Base-by-base conservation (phyloP, 2,329 filamentous ascomycete genomes). In the Aspergillus neotritici region DNA sequence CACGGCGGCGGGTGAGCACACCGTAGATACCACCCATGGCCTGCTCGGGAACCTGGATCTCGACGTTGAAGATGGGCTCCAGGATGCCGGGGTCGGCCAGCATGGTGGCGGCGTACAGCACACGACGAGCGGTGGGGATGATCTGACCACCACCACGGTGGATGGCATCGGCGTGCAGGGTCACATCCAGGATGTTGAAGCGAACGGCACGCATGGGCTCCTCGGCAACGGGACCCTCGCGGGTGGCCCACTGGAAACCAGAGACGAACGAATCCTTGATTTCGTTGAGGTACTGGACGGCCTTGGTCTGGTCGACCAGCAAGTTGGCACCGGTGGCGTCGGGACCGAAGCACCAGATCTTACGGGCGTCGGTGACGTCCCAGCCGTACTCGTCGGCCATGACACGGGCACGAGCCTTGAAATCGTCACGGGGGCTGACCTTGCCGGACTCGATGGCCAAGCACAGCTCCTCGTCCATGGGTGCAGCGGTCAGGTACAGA, bases 21-120 rank as follows among this genome's bases (percentile, higher is more conserved):
- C 90, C 87, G 77, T 98, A 98, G 75, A 98, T 94, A 82, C 93
- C 93, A 82, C 93, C 93, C 93, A 98, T 97, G 70, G 93, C 91
- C 67, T 84, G 78, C 82, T 98, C 93, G 66, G 91, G 91, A 53
- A 98, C 93, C 79, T 96, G 90, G 74, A 98, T 98, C 76, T 98
- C 93, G 72, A 95, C 89, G 71, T 96, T 79, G 86, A 94, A 98
- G 75, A 98, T 87, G 67, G 93, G 93, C 82, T 98, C 93, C 63
- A 89, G 84, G 53, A 98, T 83, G 73, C 82, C 83, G 57, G 93
- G 93, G 61, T 94, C 82, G 64, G 93, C 90, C 61, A 98, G 82
- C 57, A 98, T 86, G 57, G 87, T 75, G 58, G 93, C 79, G 65
- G 93, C 93, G 77, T 94, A 97, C 66, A 98, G 79, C 64, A 95